Evolutionary conservation across 768 basidiomycete species (phyloP), one percentile per base, ranked within the genome.

Genomic region (Lactarius quietus): DNA sequence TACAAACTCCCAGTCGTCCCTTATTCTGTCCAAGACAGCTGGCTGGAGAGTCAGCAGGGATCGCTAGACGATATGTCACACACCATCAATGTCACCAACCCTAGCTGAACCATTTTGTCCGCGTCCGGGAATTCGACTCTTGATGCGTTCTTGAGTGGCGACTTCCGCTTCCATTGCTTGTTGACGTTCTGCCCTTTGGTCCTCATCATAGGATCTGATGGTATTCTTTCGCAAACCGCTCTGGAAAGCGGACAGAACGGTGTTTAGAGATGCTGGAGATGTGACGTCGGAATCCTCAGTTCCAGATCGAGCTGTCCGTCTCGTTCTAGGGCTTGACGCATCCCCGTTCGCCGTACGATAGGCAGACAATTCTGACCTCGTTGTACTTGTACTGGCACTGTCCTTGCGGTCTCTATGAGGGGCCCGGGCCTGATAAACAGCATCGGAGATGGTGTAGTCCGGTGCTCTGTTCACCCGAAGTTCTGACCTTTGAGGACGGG

Each of bases 1-100:
- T 36, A 94, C 87, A 72, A 93, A 89, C 70, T 92, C 90, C 94
- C 94, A 97, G 62, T 90, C 93, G 69, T 91, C 88, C 72, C 84
- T 87, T 69, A 97, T 91, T 75, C 92, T 86, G 68, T 92, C 87
- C 67, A 97, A 77, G 17, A 96, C 83, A 67, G 90, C 93, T 95
- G 68, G 1, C 41, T 15, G 39, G 45, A 55, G 29, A 45, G 52
- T 62, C 54, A 65, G 60, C 9, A 61, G 10, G 20, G 59, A 51
- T 43, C 35, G 51, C 17, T 17, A 36, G 48, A 59, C 41, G 28
- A 36, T 28, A 39, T 39, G 38, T 45, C 26, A 54, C 64, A 35
- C 74, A 88, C 91, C 90, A 74, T 95, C 94, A 69, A 96, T 92
- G 73, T 94, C 92, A 8, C 91, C 93, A 54, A 84, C 81, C 73